These are phyloP conservation scores for Septoria petroselini DNA, from an alignment of 2,329 filamentous ascomycete species.

Conservation along the genomic window DNA sequence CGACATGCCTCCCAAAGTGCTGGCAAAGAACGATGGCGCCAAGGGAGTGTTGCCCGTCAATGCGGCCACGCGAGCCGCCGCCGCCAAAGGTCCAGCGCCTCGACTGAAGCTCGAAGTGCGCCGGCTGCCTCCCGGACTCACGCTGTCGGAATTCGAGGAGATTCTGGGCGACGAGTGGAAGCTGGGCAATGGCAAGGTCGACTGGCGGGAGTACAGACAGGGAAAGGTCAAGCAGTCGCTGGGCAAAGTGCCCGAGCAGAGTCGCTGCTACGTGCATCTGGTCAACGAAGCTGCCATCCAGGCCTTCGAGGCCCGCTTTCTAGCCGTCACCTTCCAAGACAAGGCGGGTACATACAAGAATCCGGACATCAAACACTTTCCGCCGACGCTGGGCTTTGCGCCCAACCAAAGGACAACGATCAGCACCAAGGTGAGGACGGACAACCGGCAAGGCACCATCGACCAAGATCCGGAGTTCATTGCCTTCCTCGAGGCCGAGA, in stretches of 20 bases:
- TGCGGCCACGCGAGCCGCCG: slow-evolving; percentile 32
- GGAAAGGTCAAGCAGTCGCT: slow-evolving; percentile 75
- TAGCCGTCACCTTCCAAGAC: slow-evolving; percentile 71
- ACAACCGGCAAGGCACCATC: slow-evolving; percentile 88
- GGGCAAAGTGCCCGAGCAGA: slow-evolving; percentile 79
- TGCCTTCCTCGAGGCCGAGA: slow-evolving; percentile 82
- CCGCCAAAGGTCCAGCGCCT: slow-evolving; percentile 49
- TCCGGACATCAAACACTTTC: slow-evolving; percentile 65
- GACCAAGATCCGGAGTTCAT: slow-evolving; percentile 97
- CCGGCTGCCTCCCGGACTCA: slow-evolving; percentile 81
- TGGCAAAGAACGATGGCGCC: slow-evolving; percentile 31
- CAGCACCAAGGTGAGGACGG: slow-evolving; percentile 67
- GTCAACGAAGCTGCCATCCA: slow-evolving; percentile 66
- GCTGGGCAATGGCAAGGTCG: slow-evolving; percentile 72
- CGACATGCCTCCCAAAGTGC: slow-evolving; percentile 36
- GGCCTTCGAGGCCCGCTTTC: slow-evolving; percentile 67
- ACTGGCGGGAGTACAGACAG: slow-evolving; percentile 72
- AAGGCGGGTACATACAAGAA: slow-evolving; percentile 72
- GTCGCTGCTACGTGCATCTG: slow-evolving; percentile 79
- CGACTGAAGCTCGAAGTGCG: slow-evolving; percentile 83
- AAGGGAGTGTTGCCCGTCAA: slow-evolving; percentile 35
- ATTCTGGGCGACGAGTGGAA: slow-evolving; percentile 79
- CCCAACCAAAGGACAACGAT: slow-evolving; percentile 76
- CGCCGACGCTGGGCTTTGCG: slow-evolving; percentile 76
- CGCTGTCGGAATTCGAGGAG: slow-evolving; percentile 69